A percentile compares a stretch with the other conserved stretches of the same genome.
phyloP scores from a whole-genome alignment of 2,329 filamentous ascomycete genomes.

The Penicillium sumatraense region DNA sequence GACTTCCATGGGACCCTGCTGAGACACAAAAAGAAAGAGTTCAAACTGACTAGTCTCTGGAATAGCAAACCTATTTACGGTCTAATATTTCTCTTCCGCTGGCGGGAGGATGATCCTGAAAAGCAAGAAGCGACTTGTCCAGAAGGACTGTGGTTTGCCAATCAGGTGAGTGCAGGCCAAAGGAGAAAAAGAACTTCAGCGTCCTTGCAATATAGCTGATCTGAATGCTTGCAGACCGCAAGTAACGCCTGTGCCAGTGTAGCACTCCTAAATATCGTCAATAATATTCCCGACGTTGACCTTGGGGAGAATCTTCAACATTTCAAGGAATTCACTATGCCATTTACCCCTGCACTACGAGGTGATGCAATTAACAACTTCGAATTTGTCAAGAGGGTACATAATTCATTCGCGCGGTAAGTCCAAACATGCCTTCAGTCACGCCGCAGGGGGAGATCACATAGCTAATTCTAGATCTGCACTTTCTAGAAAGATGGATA shows the following conservation, averaged over 20 bases:
- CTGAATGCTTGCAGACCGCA: conserved; percentile 65
- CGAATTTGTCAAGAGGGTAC: conserved; percentile 75
- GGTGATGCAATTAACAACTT: conserved; percentile 77
- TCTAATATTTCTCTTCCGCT: conserved; percentile 87
- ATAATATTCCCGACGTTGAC: conserved; percentile 72
- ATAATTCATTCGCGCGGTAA: conserved; percentile 83
- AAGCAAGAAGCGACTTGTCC: conserved; percentile 62
- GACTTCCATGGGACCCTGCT: conserved; percentile 18
- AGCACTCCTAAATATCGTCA: conserved; percentile 88
- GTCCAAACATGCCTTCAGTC: neutral
- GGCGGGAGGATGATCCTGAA: conserved; percentile 60
- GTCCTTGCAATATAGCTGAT: no score
- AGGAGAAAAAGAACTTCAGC: neutral
- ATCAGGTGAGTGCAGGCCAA: conserved; percentile 69
- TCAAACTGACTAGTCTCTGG: conserved; percentile 1
- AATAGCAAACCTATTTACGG: conserved; percentile 75
- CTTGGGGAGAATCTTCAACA: conserved; percentile 71
- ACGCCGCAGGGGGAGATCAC: no score
- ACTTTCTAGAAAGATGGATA: conserved; percentile 69
- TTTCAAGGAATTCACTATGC: conserved; percentile 74
- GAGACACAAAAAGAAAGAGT: neutral
- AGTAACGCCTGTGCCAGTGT: conserved; percentile 90
- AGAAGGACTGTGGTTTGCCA: conserved; percentile 85
- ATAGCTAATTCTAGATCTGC: neutral
- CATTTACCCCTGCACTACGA: conserved; percentile 71